These are phyloP conservation scores for Fraxinus americana DNA, from an alignment of 257 asterid genomes.

Conservation along the genomic window DNA sequence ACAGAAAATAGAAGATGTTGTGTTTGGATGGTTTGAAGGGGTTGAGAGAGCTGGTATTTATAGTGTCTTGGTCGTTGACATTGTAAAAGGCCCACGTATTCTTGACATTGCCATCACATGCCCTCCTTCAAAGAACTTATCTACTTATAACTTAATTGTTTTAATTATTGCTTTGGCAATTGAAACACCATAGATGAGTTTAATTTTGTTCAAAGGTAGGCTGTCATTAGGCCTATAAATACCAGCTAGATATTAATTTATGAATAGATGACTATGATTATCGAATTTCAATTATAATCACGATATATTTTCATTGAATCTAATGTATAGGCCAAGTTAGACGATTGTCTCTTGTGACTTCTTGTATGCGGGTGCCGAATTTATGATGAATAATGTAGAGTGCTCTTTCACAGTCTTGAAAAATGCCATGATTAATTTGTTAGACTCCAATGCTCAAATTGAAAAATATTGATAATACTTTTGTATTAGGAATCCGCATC, in stretches of 20 bases:
- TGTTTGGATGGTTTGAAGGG: background rate
- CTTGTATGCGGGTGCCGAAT: background rate
- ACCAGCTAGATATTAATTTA: no score
- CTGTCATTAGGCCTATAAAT: background rate
- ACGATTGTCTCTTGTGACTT: background rate
- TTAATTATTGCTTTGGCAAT: background rate
- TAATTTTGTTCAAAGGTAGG: background rate
- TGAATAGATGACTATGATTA: no score
- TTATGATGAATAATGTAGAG: background rate
- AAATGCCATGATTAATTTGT: no score
- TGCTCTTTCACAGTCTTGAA: background rate
- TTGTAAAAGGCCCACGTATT: background rate
- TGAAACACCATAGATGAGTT: background rate
- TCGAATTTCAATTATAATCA: no score
- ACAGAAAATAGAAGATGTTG: background rate
- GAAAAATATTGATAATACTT: no score
- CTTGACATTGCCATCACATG: background rate
- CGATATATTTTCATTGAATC: no score
- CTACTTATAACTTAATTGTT: background rate
- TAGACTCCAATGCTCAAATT: no score
- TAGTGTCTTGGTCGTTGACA: constrained; percentile 2
- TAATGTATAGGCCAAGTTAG: no score
- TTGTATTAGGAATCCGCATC: no score
- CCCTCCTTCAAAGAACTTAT: background rate
- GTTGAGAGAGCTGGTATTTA: background rate